A percentile compares a stretch with the other conserved stretches of the same genome.
These are phyloP conservation scores for Somion occarium DNA, from an alignment of 1,284 basidiomycete genomes.

Conservation along the genomic window DNA sequence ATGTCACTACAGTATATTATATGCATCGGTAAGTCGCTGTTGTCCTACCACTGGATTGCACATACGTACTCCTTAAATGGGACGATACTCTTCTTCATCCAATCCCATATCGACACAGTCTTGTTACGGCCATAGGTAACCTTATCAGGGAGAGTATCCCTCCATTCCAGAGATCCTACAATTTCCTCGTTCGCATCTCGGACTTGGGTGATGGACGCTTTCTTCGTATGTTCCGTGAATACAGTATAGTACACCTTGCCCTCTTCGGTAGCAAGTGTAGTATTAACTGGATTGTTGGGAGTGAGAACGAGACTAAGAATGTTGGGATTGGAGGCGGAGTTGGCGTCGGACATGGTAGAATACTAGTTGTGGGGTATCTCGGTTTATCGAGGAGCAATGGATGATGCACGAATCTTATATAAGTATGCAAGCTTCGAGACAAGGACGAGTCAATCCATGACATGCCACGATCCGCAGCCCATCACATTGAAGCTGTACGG, in stretches of 20 bases:
- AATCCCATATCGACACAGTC: slow-evolving; percentile 25
- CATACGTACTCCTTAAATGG: slow-evolving; percentile 37
- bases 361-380: background rate
- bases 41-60: background rate
- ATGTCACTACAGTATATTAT: slow-evolving; percentile 26
- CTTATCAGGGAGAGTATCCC: slow-evolving; percentile 20
- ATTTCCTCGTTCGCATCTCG: slow-evolving; percentile 20
- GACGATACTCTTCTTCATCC: slow-evolving; percentile 40
- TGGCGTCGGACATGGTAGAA: background rate
- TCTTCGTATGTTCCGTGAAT: slow-evolving; percentile 29
- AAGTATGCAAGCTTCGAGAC: background rate
- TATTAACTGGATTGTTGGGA: slow-evolving; percentile 41
- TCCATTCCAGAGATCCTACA: slow-evolving; percentile 22
- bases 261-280: slow-evolving; percentile 31
- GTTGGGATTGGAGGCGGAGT: background rate
- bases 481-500: too few relatives aligned
- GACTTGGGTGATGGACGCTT: slow-evolving; percentile 30
- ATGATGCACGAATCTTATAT: background rate
- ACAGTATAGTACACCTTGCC: slow-evolving; percentile 35
- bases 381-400: background rate
- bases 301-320: slow-evolving; percentile 30
- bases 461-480: too few relatives aligned
- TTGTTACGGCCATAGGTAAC: slow-evolving; percentile 14
- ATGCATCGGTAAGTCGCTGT: background rate
- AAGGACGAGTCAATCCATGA: background rate